phyloP scores from a whole-genome alignment of 164 flowering plant species.

The Annona cherimola region DNA sequence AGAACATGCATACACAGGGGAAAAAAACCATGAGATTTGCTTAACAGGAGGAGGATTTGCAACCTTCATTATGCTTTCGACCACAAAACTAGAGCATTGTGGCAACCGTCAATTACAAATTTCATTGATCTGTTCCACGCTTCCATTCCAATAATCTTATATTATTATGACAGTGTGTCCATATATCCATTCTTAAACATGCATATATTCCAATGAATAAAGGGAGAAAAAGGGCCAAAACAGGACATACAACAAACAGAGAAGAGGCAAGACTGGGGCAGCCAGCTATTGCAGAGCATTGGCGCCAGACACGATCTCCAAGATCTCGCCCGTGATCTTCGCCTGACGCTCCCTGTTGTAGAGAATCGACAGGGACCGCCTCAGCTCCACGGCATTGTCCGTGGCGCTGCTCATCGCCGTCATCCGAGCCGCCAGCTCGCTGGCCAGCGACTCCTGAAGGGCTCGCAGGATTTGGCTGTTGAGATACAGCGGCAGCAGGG shows the following conservation, averaged over 20 bases:
- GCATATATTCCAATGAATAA: conserved; percentile 24
- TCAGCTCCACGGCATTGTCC: conserved; percentile 78
- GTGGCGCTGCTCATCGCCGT: conserved; percentile 80
- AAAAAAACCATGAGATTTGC: background rate
- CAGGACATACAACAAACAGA: background rate
- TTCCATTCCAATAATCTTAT: background rate
- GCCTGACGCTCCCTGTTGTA: conserved; percentile 74
- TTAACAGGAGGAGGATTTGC: too few species aligned
- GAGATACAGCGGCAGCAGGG: conserved; percentile 78
- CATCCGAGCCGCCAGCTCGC: conserved; percentile 93
- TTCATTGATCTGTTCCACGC: conserved; percentile 6
- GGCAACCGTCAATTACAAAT: conserved; percentile 12
- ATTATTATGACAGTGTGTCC: conserved; percentile 1
- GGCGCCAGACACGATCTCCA: conserved; percentile 95
- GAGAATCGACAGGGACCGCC: conserved; percentile 42
- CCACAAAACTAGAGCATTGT: conserved; percentile 1
- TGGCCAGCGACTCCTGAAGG: conserved; percentile 81
- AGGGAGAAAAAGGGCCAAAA: conserved; percentile 2
- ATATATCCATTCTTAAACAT: conserved; percentile 15
- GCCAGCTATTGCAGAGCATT: conserved; percentile 40
- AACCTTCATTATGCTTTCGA: conserved; percentile 14
- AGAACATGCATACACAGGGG: too few species aligned
- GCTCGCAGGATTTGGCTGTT: conserved; percentile 87
- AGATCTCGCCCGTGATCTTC: conserved; percentile 78
- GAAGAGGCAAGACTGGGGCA: background rate